These are phyloP conservation scores for Phytopythium chamaehyphon DNA, from an alignment of 352 stramenopile species.

Conservation along the genomic window DNA sequence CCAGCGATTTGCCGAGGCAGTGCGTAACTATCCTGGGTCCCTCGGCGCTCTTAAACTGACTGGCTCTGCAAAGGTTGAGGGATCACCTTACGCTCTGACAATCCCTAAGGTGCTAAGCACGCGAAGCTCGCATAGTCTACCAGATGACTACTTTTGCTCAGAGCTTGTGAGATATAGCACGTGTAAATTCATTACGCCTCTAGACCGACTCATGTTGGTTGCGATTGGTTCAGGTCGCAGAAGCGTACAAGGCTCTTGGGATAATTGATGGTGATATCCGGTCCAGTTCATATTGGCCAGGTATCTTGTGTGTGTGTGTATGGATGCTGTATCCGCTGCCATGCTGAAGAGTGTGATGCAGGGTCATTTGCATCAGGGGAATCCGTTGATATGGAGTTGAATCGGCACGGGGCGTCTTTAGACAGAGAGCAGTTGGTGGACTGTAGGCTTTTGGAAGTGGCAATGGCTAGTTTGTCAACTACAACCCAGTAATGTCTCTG, in stretches of 20 bases:
- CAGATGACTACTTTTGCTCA: constrained; percentile 55
- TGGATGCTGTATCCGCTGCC: background rate
- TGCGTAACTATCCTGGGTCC: background rate
- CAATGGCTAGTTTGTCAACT: constrained; percentile 17
- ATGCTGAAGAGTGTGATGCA: constrained; percentile 1
- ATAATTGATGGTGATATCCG: constrained; percentile 29
- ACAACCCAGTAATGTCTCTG: too few species aligned
- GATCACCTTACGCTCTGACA: constrained; percentile 47
- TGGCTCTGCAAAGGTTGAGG: constrained; percentile 26
- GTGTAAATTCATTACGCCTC: background rate
- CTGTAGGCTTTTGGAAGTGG: constrained; percentile 57
- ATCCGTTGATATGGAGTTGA: constrained; percentile 45
- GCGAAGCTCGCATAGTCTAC: constrained; percentile 8
- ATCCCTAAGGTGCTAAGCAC: constrained; percentile 42
- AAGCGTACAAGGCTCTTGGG: constrained; percentile 50
- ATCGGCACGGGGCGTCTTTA: constrained; percentile 41
- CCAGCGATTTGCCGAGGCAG: constrained; percentile 32
- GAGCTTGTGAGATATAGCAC: constrained; percentile 34
- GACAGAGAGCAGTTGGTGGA: constrained; percentile 44
- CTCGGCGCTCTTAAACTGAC: background rate
- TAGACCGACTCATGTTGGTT: background rate
- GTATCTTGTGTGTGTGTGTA: constrained; percentile 6
- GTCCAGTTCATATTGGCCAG: constrained; percentile 59
- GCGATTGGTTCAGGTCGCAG: constrained; percentile 25
- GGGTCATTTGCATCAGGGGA: constrained; percentile 47